phyloP scores from a whole-genome alignment of 2,329 filamentous ascomycete species.

The Corynespora cassiicola region DNA sequence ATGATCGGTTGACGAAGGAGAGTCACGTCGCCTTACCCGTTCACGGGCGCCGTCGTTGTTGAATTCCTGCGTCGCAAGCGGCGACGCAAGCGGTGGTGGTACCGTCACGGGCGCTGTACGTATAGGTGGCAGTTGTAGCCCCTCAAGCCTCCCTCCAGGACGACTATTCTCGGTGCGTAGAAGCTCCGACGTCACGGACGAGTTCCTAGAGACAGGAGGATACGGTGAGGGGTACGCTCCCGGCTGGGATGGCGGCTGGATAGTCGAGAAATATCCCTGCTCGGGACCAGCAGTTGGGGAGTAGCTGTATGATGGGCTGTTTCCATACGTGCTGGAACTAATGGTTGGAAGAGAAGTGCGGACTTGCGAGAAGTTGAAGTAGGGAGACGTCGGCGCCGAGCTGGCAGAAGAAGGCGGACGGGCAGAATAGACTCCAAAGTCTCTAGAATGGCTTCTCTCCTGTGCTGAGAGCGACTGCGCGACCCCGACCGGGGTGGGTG shows the following conservation, averaged over 20 bases:
- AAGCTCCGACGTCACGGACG: slow-evolving; percentile 35
- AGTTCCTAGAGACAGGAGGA: slow-evolving; percentile 28
- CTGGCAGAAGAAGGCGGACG: slow-evolving; percentile 39
- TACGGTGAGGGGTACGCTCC: slow-evolving; percentile 37
- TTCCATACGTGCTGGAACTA: slow-evolving; percentile 41
- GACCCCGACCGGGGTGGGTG: slow-evolving; percentile 33
- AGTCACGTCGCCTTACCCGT: slow-evolving; percentile 35
- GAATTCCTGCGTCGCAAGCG: slow-evolving; percentile 33
- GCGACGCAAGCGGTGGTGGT: slow-evolving; percentile 35
- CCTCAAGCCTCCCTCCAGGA: slow-evolving; percentile 33
- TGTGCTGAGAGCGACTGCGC: slow-evolving; percentile 38
- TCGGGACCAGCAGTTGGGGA: slow-evolving; percentile 42
- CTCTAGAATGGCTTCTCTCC: slow-evolving; percentile 26
- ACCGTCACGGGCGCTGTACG: slow-evolving; percentile 40
- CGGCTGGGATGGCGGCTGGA: slow-evolving; percentile 34
- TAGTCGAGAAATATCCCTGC: slow-evolving; percentile 39
- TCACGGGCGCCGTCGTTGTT: slow-evolving; percentile 27
- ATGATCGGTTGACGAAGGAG: slow-evolving; percentile 30
- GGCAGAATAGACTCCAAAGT: slow-evolving; percentile 33
- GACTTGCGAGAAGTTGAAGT: slow-evolving; percentile 40
- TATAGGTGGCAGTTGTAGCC: slow-evolving; percentile 44
- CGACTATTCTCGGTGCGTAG: slow-evolving; percentile 30
- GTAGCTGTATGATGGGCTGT: slow-evolving; percentile 41
- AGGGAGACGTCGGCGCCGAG: slow-evolving; percentile 42
- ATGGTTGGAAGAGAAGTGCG: slow-evolving; percentile 42